Conservation (phyloP, 2,329 filamentous ascomycete genomes). For the Monilinia vaccinii-corymbosi region DNA sequence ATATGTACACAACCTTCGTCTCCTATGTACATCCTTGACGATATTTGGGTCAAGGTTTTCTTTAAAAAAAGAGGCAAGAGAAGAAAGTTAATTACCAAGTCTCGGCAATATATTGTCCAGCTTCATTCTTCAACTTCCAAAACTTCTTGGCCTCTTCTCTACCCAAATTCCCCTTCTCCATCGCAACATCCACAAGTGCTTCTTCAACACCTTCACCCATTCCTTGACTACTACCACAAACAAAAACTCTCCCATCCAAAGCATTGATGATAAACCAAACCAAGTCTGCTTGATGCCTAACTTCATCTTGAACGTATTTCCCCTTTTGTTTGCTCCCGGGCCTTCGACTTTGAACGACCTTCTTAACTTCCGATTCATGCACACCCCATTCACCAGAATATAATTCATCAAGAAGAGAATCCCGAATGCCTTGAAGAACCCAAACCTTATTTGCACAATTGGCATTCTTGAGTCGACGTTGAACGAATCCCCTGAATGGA, state of each 20-base stretch:
- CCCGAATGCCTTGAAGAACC: constrained; percentile 90
- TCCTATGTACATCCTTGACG: neutral
- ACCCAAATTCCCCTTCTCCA: constrained; percentile 83
- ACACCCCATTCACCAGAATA: constrained; percentile 96
- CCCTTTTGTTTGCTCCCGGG: constrained; percentile 49
- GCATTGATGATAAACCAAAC: constrained; percentile 98
- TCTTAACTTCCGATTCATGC: constrained; percentile 79
- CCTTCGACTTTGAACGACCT: constrained; percentile 65
- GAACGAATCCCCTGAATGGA: constrained; percentile 94
- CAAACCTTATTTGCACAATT: constrained; percentile 98
- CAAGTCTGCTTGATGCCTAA: constrained; percentile 82
- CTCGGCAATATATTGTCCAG: constrained; percentile 90
- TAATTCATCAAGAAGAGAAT: constrained; percentile 88
- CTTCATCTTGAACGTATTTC: constrained; percentile 94
- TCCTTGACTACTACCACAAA: constrained; percentile 88
- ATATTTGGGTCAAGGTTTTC: neutral
- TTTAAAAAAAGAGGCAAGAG: neutral
- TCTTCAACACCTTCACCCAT: constrained; percentile 96
- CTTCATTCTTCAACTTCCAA: constrained; percentile 86
- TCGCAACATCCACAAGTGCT: constrained; percentile 80
- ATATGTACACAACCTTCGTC: neutral
- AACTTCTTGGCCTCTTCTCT: constrained; percentile 75
- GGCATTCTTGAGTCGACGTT: constrained; percentile 84
- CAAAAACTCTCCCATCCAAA: constrained; percentile 91
- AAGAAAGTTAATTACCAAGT: constrained; percentile 44